Conservation (phyloP, 1,284 basidiomycete species). For the Puccinia coronata region DNA sequence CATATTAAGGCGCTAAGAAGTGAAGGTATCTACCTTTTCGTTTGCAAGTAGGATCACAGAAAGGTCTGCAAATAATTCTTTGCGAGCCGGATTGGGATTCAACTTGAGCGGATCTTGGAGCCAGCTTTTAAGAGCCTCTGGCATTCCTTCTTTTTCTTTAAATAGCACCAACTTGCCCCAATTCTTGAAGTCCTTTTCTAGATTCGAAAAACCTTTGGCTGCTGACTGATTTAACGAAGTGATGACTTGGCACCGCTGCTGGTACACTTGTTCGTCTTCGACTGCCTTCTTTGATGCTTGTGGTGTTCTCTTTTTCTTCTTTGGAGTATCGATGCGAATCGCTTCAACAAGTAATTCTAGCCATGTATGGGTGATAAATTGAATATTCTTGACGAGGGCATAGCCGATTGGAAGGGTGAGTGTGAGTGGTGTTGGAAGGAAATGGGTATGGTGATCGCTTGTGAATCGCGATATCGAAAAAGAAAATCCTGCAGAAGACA, state of each 20-base stretch:
- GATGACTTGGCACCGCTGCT: neutral
- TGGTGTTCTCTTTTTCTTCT: neutral
- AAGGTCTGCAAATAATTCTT: neutral
- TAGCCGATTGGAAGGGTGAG: slow-evolving; percentile 29
- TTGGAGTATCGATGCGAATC: neutral
- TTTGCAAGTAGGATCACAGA: slow-evolving; percentile 6
- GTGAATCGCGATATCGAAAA: slow-evolving; percentile 23
- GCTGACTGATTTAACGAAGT: neutral
- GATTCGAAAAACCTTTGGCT: slow-evolving; percentile 1
- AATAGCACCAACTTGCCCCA: slow-evolving; percentile 19
- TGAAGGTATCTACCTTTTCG: slow-evolving; percentile 2
- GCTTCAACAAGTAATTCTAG: neutral
- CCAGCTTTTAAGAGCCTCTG: slow-evolving; percentile 8
- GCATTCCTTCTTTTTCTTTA: too few relatives aligned
- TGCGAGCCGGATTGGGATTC: slow-evolving; percentile 19
- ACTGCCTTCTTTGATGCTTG: neutral
- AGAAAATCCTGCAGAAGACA: slow-evolving; percentile 7
- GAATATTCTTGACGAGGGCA: slow-evolving; percentile 27
- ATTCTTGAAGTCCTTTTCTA: slow-evolving; percentile 21
- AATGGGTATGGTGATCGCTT: slow-evolving; percentile 23
- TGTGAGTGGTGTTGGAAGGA: slow-evolving; percentile 15
- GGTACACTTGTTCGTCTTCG: slow-evolving; percentile 17
- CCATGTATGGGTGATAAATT: slow-evolving; percentile 30
- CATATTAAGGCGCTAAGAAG: neutral
- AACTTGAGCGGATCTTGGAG: neutral